Evolutionary conservation across 805 yeast genomes (phyloP).

Genomic region (Yarrowia osloensis): DNA sequence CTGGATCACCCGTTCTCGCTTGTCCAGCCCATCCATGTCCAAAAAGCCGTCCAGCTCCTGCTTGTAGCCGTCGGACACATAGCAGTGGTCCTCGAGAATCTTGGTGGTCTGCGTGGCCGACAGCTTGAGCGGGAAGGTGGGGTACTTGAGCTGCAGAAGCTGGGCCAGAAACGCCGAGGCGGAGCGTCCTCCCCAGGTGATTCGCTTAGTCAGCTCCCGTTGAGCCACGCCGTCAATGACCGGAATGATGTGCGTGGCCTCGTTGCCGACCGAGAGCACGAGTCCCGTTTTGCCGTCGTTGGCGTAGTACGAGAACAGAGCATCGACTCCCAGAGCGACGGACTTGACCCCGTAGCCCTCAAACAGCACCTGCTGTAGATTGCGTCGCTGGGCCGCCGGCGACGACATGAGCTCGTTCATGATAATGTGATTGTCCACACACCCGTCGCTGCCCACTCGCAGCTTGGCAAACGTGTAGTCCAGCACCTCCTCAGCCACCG

Average conservation of each 20-base stretch:
- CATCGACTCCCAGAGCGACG: conserved; percentile 79
- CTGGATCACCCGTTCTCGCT: conserved; percentile 75
- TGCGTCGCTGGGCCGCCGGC: conserved; percentile 67
- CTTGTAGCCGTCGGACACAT: conserved; percentile 67
- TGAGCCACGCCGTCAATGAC: conserved; percentile 70
- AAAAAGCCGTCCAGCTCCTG: conserved; percentile 60
- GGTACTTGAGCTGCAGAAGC: conserved; percentile 68
- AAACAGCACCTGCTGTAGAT: conserved; percentile 78
- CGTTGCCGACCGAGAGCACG: conserved; percentile 82
- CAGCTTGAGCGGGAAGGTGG: conserved; percentile 81
- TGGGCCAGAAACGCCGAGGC: conserved; percentile 63
- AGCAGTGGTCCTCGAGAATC: conserved; percentile 75
- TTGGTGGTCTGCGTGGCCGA: conserved; percentile 62
- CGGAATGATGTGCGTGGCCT: conserved; percentile 80
- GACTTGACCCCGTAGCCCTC: conserved; percentile 79
- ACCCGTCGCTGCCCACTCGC: conserved; percentile 57
- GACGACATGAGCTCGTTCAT: conserved; percentile 77
- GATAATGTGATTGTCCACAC: conserved; percentile 75
- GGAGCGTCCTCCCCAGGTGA: conserved; percentile 89
- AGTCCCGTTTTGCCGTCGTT: conserved; percentile 56
- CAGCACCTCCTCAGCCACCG: conserved; percentile 73
- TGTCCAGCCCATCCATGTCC: conserved; percentile 63
- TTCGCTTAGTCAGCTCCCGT: conserved; percentile 68
- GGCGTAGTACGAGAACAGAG: conserved; percentile 74
- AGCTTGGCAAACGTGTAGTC: conserved; percentile 83